Evolutionary conservation across 192 early-diverging fungal species (phyloP), one percentile per base, ranked within the genome.

Genomic region (Allomyces macrogynus): DNA sequence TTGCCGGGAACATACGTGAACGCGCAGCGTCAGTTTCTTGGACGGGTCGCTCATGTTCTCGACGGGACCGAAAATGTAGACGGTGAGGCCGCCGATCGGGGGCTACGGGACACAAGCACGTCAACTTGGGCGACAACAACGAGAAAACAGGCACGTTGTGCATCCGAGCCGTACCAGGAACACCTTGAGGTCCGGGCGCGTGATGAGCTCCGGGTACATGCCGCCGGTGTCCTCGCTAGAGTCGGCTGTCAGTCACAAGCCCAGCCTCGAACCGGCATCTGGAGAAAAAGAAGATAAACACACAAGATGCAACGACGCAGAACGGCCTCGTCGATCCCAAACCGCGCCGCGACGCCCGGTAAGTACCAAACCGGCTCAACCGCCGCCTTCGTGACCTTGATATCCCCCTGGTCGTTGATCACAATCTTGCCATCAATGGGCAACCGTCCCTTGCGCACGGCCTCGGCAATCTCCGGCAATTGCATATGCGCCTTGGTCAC

Each of bases 401-500:
- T 71, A 64, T 96, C 88, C 25, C 91, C 93, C 10, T 70, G 67
- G 22, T 81, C 71, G 61, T 88, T 88, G 8, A 91, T 72, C 1
- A 96, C 85, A 44, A 93, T 75, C 27, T 87, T 86, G 44, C 90
- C 90, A 70, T 96, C 93, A 7, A 89, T 81, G 22, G 67, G 73
- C 61, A 96, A 64, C 9, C 69, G 68, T 3, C 86, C 86, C 44
- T 75, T 68, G 62, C 72, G 65, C 20, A 92, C 84, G 27, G 76
- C 75, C 14, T 82, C 82, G 69, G 91, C 88, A 63, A 96, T 85
- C 68, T 96, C 93, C 24, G 90, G 81, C 61, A 96, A 77, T 68
- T 87, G 86, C 87, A 96, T 96, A 65, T 96, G 93, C n/a, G 93
- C 93, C 68, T 86, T 81, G 23, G 93, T 96, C 61, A 93, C 86